phyloP scores from a whole-genome alignment of 2,329 filamentous ascomycete genomes.

The Cytospora piceicola region DNA sequence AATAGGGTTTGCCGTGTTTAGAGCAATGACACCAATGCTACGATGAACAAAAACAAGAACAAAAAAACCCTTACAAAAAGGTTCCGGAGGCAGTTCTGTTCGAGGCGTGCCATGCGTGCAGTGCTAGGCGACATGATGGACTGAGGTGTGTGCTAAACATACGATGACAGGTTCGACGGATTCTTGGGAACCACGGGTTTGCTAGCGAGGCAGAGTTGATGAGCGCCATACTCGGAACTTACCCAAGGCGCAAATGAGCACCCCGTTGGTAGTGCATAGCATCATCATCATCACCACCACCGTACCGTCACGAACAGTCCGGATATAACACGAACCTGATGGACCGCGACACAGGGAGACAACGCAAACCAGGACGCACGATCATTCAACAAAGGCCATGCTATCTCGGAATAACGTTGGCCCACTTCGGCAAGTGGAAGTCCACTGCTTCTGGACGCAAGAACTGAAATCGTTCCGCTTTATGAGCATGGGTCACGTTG shows the following conservation, averaged over 20 bases:
- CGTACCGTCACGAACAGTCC: background rate
- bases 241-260: background rate
- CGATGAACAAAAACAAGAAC: slow-evolving; percentile 24
- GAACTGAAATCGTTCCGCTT: background rate
- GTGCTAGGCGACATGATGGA: background rate
- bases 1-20: slow-evolving; percentile 31
- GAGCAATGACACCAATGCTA: slow-evolving; percentile 31
- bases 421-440: background rate
- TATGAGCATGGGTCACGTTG: background rate
- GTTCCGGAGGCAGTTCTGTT: slow-evolving; percentile 4
- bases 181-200: background rate
- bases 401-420: background rate
- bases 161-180: background rate
- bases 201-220: background rate
- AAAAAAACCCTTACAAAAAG: slow-evolving; percentile 27
- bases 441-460: background rate
- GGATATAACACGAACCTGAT: background rate
- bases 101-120: background rate
- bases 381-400: background rate
- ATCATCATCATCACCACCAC: background rate
- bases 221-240: background rate
- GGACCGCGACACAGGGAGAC: background rate
- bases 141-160: background rate
- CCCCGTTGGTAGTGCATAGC: background rate
- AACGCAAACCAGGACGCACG: background rate